Evolutionary conservation across 2,329 filamentous ascomycete species (phyloP), one percentile per base, ranked within the genome.

Genomic region (Scopulariopsis brevicaulis): DNA sequence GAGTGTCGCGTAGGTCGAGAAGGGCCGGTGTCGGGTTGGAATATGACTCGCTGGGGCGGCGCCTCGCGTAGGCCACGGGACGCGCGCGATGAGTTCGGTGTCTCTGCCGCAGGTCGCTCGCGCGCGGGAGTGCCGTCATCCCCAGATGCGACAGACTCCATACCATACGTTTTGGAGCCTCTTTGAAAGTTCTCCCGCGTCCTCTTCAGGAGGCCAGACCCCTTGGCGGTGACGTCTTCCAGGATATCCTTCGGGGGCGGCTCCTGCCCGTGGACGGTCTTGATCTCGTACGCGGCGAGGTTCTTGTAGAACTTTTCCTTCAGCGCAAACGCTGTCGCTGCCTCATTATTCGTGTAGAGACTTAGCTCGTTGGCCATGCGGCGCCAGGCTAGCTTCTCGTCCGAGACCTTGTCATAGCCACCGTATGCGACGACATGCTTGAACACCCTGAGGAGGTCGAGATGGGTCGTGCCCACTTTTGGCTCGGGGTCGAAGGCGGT

Each of bases 291-390:
- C 1, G 91, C 90, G 14, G 87, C 87, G 52, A 96, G 80, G 65
- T 93, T 90, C 70, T 90, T 92, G 76, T 95, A 95, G 74, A 94
- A 96, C 62, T 88, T 85, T 58, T 88, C 87, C 74, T 96, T 96
- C 58, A 96, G 76, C 60, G 87, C 82, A 72, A 95, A 96, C 15
- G 90, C 90, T 60, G 90, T 84, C n/a, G 90, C 89, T 7, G 90
- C 80, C 62, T 89, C 84, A 67, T 93, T 91, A 65, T 81, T 79
- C 58, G 84, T 85, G 66, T 84, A 84, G 62, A 92, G 82, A 55
- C 89, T 83, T 59, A 96, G 86, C 64, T 91, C 85, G 57, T 85
- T 79, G 14, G 87, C 89, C 65, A 96, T 80, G 64, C 84, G 84
- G 62, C 90, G 83, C 91, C 91, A 96, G 56, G 89, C 87, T 62